A percentile compares a stretch with the other conserved stretches of the same genome.
Conservation (phyloP, 495 filamentous ascomycete genomes). For the Friedmanniomyces endolithicus region DNA sequence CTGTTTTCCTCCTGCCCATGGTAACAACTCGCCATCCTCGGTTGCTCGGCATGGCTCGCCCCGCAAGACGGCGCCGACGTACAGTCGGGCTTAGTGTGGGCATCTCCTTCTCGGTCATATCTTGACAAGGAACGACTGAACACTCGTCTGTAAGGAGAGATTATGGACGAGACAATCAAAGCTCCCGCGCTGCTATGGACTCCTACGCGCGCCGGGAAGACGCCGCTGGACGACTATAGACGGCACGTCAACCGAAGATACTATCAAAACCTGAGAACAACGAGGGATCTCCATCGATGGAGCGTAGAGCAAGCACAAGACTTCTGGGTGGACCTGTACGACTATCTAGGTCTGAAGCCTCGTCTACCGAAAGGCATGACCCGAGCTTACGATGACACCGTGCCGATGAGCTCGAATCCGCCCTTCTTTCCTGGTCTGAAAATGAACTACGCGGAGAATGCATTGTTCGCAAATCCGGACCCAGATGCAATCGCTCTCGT, state of each 20-base stretch:
- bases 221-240: conserved; percentile 28
- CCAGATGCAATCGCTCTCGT: conserved; percentile 49
- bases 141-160: neutral
- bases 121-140: too few relatives aligned
- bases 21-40: too few relatives aligned
- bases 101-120: too few relatives aligned
- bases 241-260: conserved; percentile 25
- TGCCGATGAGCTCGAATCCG: conserved; percentile 55
- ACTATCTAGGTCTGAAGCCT: conserved; percentile 38
- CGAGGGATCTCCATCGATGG: conserved; percentile 51
- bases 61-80: too few relatives aligned
- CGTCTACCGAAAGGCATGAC: conserved; percentile 35
- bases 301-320: conserved; percentile 45
- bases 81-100: too few relatives aligned
- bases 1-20: too few relatives aligned
- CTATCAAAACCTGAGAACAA: conserved; percentile 36
- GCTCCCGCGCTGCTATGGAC: conserved; percentile 24
- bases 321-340: conserved; percentile 58
- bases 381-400: conserved; percentile 49
- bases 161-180: conserved; percentile 1
- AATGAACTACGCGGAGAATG: conserved; percentile 58
- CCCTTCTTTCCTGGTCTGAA: conserved; percentile 52
- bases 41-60: neutral
- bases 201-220: conserved; percentile 23
- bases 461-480: conserved; percentile 39